Evolutionary conservation across 1,139 yeast genomes (phyloP).

Genomic region (Suhomyces taliae): DNA sequence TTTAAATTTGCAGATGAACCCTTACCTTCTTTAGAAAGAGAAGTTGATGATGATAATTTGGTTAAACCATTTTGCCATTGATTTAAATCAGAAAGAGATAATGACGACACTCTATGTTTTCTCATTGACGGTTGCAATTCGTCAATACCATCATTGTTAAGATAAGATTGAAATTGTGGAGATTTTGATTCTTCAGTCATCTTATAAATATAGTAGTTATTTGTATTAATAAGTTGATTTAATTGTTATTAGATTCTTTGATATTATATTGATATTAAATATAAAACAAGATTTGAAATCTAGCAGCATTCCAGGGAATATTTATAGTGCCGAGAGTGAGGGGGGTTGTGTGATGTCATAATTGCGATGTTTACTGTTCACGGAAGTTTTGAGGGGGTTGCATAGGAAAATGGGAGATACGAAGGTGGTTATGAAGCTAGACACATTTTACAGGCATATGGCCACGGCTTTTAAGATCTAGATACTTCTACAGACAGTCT

Average conservation of each 20-base stretch:
- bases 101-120: constrained; percentile 66
- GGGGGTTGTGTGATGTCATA: constrained; percentile 11
- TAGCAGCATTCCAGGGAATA: not conserved
- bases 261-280: not conserved
- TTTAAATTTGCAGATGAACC: constrained; percentile 45
- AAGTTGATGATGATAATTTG: constrained; percentile 43
- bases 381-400: not conserved
- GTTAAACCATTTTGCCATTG: constrained; percentile 56
- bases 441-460: too few relatives aligned
- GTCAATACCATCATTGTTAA: constrained; percentile 73
- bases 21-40: constrained; percentile 29
- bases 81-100: constrained; percentile 69
- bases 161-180: constrained; percentile 46
- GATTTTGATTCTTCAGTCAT: constrained; percentile 12
- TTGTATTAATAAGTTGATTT: not conserved
- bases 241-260: not conserved
- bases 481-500: too few relatives aligned
- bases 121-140: constrained; percentile 59
- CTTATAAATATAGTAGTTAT: too few relatives aligned
- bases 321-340: constrained; percentile 6
- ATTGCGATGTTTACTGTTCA: constrained; percentile 4
- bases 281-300: too few relatives aligned
- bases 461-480: too few relatives aligned
- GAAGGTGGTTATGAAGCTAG: not conserved
- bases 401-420: not conserved